Evolutionary conservation across 495 filamentous ascomycete species (phyloP).

Genomic region (Tuber umbilicatum): DNA sequence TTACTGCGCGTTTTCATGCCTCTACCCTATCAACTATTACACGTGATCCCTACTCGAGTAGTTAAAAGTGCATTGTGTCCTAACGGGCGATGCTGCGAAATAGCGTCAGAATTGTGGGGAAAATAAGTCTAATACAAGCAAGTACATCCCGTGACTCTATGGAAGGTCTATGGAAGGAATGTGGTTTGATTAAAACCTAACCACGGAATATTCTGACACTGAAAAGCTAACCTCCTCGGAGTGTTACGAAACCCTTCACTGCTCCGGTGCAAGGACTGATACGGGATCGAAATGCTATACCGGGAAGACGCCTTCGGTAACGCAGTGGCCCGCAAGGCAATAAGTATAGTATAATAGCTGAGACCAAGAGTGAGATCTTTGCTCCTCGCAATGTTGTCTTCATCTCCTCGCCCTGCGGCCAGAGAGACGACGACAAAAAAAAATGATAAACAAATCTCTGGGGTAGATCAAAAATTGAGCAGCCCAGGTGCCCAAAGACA

Average conservation of each 20-base stretch:
- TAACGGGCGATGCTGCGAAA: background rate
- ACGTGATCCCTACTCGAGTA: background rate
- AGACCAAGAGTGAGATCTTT: background rate
- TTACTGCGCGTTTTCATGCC: background rate
- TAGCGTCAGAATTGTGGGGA: background rate
- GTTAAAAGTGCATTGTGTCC: background rate
- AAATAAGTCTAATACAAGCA: too few relatives aligned
- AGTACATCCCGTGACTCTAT: too few relatives aligned
- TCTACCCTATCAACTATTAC: background rate
- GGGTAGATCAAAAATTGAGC: background rate
- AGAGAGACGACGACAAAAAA: background rate
- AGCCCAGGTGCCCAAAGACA: background rate
- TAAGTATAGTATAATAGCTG: too few relatives aligned
- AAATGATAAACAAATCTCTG: background rate
- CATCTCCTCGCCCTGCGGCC: background rate
- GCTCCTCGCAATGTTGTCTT: background rate
- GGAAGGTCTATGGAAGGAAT: background rate
- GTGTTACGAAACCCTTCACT: background rate
- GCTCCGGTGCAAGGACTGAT: background rate
- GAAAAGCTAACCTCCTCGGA: background rate
- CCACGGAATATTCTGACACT: background rate
- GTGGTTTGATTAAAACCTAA: background rate
- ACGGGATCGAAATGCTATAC: background rate
- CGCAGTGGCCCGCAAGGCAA: background rate
- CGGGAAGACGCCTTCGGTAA: background rate